Base-by-base conservation (phyloP, 2,329 filamentous ascomycete species). In the Pyrenophora tritici-repentis region DNA sequence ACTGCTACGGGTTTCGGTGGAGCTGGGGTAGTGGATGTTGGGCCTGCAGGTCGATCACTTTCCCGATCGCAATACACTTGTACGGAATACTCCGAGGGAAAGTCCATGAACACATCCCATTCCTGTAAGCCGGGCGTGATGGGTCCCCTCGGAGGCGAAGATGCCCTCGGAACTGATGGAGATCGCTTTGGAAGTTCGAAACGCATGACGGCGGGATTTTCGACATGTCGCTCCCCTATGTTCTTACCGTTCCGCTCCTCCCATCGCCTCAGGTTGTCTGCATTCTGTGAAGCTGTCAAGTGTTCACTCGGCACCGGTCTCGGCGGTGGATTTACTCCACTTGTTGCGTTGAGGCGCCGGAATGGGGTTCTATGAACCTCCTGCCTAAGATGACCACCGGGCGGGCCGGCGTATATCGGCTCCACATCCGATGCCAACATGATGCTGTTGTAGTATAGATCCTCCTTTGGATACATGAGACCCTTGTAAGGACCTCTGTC, bases 401-500 rank as follows among this genome's bases (percentile, higher is more conserved):
- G 42, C 4, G 35, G 47, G 12, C 35, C 42, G 17, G 24, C 22
- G 20, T 38, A 38, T n/a, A 35, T 24, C 3, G 57, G 49, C 14
- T 55, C 44, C 13, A 35, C 24, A 17, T 49, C 50, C 6, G 59
- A 44, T 36, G 56, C 62, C 1, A 56, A 18, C 59, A 64, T 64
- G 2, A 47, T 47, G 32, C 57, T 61, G 38, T 64, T 65, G 47
- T 58, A 61, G 20, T 51, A 65, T 6, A 57, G n/a, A 14, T 62
- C 35, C 6, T 53, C 38, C 17, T 56, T 44, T 7, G 39, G 45
- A 35, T 64, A 63, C 14, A 56, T 41, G 26, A 43, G 38, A 3
- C 50, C 29, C 16, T 26, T 55, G 17, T 55, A 56, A 14, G 55
- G 49, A 1, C 62, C 62, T n/a, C 36, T 42, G 20, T 64, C 57